phyloP scores from a whole-genome alignment of 106 monocot species.

The Iris macrosiphon region DNA sequence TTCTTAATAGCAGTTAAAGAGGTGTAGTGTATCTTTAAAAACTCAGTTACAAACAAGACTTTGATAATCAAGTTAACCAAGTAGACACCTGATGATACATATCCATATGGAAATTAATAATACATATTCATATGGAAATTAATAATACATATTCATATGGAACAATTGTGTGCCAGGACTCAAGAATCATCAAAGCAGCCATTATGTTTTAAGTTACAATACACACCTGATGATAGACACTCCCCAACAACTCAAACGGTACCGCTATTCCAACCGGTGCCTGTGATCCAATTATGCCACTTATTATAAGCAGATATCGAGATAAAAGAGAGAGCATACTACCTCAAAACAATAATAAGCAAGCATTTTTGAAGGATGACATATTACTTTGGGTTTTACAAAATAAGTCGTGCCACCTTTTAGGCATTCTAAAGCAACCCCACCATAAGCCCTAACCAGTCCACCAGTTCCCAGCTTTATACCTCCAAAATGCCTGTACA shows the following conservation, averaged over 20 bases:
- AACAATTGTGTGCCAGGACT: no score
- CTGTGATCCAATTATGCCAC: conserved; percentile 13
- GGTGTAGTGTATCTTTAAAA: no score
- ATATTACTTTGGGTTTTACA: conserved; percentile 80
- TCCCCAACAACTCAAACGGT: conserved; percentile 76
- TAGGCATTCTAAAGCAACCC: conserved; percentile 87
- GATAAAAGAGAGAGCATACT: neutral
- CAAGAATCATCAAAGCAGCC: no score
- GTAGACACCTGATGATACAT: no score
- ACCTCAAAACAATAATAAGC: neutral
- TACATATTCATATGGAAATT: no score
- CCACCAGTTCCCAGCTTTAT: conserved; percentile 98
- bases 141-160: no score
- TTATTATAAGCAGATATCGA: neutral
- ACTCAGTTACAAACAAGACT: no score
- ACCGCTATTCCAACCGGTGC: conserved; percentile 71
- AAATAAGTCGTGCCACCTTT: conserved; percentile 56
- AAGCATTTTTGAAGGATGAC: neutral
- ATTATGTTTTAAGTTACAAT: no score
- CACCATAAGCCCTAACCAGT: conserved; percentile 86
- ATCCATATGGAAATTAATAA: no score
- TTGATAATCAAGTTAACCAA: no score
- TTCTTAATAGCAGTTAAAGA: no score
- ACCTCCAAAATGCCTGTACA: conserved; percentile 84
- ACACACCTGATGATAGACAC: conserved; percentile 83